phyloP scores from a whole-genome alignment of 768 basidiomycete species.

The Rhodotorula graminis region DNA sequence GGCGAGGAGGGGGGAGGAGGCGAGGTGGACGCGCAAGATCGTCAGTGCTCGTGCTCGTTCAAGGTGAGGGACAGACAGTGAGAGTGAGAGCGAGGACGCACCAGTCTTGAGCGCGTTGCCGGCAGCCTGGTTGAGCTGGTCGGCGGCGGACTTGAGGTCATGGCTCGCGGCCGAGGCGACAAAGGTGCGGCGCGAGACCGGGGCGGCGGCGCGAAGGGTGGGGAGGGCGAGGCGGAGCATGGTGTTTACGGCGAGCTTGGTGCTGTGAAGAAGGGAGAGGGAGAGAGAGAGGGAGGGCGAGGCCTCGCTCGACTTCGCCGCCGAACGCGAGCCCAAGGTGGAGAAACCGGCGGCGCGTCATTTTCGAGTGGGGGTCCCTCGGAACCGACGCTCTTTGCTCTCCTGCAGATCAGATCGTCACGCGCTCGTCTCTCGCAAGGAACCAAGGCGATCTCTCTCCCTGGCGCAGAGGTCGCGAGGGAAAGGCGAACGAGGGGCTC shows the following conservation, averaged over 20 bases:
- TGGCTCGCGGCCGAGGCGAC: slow-evolving; percentile 45
- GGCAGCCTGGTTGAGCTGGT: slow-evolving; percentile 45
- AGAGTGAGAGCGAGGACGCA: neutral
- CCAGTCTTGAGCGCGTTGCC: neutral
- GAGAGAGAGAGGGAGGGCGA: too few relatives aligned
- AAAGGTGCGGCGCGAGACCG: slow-evolving; percentile 42
- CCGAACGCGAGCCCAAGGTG: too few relatives aligned
- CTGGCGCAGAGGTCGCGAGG: neutral
- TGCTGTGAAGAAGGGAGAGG: neutral
- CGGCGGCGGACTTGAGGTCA: slow-evolving; percentile 48
- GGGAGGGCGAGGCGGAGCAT: slow-evolving; percentile 23
- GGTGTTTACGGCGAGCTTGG: neutral
- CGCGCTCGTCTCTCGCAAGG: too few relatives aligned
- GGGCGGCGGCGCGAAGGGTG: slow-evolving; percentile 31
- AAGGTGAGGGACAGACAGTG: too few relatives aligned
- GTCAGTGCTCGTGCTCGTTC: neutral
- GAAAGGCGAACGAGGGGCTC: neutral
- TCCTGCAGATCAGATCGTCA: too few relatives aligned
- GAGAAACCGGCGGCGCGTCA: too few relatives aligned
- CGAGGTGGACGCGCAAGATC: neutral
- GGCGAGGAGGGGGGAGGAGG: too few relatives aligned
- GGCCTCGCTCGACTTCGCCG: too few relatives aligned
- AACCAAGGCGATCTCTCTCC: too few relatives aligned
- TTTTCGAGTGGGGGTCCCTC: too few relatives aligned
- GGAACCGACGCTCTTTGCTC: too few relatives aligned